A percentile compares a stretch with the other conserved stretches of the same genome.
These are phyloP conservation scores for Aeminium ludgeri DNA, from an alignment of 495 filamentous ascomycete species.

Conservation along the genomic window DNA sequence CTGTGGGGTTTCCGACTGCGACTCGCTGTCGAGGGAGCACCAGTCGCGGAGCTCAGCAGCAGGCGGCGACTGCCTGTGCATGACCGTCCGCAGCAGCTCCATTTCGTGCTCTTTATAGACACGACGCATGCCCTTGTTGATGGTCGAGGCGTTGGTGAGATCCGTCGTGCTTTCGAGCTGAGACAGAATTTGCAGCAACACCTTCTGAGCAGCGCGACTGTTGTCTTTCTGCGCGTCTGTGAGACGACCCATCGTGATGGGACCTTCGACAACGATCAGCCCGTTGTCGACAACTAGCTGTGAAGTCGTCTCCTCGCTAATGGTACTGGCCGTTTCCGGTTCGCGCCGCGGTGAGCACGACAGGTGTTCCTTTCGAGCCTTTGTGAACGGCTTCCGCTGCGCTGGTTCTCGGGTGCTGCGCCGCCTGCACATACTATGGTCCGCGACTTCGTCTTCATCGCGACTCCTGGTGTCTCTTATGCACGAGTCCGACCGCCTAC, in stretches of 20 bases:
- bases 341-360: neutral
- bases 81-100: slow-evolving; percentile 35
- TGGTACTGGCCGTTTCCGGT: neutral
- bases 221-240: neutral
- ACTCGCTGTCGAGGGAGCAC: slow-evolving; percentile 33
- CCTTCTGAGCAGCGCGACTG: slow-evolving; percentile 26
- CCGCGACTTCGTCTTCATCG: neutral
- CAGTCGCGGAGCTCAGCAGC: slow-evolving; percentile 52
- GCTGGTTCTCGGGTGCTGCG: no score
- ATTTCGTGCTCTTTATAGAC: slow-evolving; percentile 46
- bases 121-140: slow-evolving; percentile 42
- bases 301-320: neutral
- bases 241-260: neutral
- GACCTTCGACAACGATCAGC: slow-evolving; percentile 8
- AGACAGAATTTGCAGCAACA: slow-evolving; percentile 36
- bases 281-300: slow-evolving; percentile 8
- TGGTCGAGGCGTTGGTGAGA: slow-evolving; percentile 38
- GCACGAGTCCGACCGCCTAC: neutral
- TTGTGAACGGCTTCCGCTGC: neutral
- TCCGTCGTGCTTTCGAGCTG: slow-evolving; percentile 36
- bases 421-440: neutral
- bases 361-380: neutral
- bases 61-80: slow-evolving; percentile 41
- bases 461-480: neutral
- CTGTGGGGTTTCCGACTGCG: slow-evolving; percentile 30